A percentile compares a stretch with the other conserved stretches of the same genome.
Evolutionary conservation across 345 rosid genomes (phyloP).

Genomic region (Sapria himalayana): DNA sequence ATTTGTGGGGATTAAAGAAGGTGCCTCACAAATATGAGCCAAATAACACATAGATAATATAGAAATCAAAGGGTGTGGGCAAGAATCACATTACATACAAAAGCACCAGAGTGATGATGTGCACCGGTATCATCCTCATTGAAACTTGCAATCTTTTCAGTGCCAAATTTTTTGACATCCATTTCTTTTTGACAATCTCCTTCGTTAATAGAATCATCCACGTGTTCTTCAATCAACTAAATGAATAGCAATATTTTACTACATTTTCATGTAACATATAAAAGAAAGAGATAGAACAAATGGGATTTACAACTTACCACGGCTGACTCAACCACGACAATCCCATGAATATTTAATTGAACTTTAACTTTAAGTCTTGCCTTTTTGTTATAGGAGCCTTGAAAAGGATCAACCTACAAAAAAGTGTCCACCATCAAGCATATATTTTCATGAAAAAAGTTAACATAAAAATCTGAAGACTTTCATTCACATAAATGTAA

Average conservation of each 20-base stretch:
- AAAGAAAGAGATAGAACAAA: not conserved
- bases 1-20: too few species aligned
- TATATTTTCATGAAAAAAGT: too few species aligned
- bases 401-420: constrained; percentile 56
- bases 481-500: too few species aligned
- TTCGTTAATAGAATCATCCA: constrained; percentile 13
- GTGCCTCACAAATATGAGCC: too few species aligned
- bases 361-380: constrained; percentile 46
- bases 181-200: constrained; percentile 5
- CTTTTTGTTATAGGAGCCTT: constrained; percentile 20
- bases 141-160: constrained; percentile 10
- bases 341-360: constrained; percentile 49
- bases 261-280: not conserved
- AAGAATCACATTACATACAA: not conserved
- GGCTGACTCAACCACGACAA: constrained; percentile 37
- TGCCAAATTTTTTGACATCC: too few species aligned
- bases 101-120: constrained; percentile 10
- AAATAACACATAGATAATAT: too few species aligned
- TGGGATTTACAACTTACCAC: constrained; percentile 18
- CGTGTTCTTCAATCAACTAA: constrained; percentile 27
- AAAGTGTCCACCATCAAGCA: not conserved
- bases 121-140: constrained; percentile 10
- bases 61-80: not conserved
- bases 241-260: constrained; percentile 6
- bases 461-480: not conserved